These are phyloP conservation scores for Ustilago hordei DNA, from an alignment of 1,284 basidiomycete species.

Conservation along the genomic window DNA sequence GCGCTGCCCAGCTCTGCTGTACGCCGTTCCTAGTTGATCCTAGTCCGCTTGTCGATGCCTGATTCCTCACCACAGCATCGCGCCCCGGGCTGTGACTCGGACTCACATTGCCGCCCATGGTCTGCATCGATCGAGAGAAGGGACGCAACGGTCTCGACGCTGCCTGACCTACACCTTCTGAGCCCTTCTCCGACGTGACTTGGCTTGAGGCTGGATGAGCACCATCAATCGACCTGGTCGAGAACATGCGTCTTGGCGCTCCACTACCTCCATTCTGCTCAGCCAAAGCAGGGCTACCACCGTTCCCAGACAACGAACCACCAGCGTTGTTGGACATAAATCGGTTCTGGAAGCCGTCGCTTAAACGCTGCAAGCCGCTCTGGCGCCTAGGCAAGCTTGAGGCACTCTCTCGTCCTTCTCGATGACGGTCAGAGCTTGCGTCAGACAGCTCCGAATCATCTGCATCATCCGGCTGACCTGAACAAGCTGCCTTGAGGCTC, in stretches of 20 bases:
- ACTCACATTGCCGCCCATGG: conserved; percentile 7
- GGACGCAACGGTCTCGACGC: conserved; percentile 9
- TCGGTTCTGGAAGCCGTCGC: conserved; percentile 31
- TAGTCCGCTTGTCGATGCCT: neutral
- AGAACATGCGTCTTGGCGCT: conserved; percentile 29
- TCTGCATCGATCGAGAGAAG: conserved; percentile 30
- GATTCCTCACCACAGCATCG: conserved; percentile 1
- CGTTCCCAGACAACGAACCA: neutral
- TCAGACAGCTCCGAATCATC: conserved; percentile 44
- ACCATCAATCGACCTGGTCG: conserved; percentile 39
- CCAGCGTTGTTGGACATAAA: conserved; percentile 18
- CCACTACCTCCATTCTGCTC: conserved; percentile 6
- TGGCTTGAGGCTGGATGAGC: neutral
- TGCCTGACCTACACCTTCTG: neutral
- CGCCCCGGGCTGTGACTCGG: conserved; percentile 18
- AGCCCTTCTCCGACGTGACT: conserved; percentile 7
- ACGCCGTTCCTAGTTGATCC: conserved; percentile 10
- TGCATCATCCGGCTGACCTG: conserved; percentile 18
- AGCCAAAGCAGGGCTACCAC: neutral
- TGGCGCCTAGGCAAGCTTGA: conserved; percentile 18
- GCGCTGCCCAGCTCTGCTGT: conserved; percentile 52
- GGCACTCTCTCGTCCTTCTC: neutral
- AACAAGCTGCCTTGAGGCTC: conserved; percentile 14
- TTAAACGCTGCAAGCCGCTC: conserved; percentile 33
- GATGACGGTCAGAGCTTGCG: conserved; percentile 12